These are phyloP conservation scores for Pezicula rhizophila DNA, from an alignment of 2,329 filamentous ascomycete species.

Conservation along the genomic window DNA sequence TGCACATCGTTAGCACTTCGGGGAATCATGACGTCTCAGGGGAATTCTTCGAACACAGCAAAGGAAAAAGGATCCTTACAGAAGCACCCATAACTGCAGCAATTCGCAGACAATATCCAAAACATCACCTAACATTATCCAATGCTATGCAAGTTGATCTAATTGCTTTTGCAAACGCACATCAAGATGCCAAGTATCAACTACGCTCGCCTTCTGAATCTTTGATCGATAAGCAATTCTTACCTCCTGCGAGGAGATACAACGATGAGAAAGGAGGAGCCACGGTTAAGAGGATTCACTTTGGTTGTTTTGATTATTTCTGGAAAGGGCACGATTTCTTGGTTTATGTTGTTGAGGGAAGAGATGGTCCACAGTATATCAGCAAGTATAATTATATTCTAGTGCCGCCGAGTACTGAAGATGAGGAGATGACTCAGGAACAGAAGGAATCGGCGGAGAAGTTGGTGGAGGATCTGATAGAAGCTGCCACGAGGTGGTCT, in stretches of 20 bases:
- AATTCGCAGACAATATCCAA: constrained; percentile 15
- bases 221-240: constrained; percentile 14
- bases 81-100: constrained; percentile 15
- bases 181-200: constrained; percentile 12
- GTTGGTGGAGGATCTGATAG: constrained; percentile 43
- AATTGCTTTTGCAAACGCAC: constrained; percentile 17
- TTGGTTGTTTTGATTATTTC: constrained; percentile 19
- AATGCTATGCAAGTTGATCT: constrained; percentile 7
- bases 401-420: constrained; percentile 1
- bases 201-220: constrained; percentile 6
- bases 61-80: constrained; percentile 15
- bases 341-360: constrained; percentile 17
- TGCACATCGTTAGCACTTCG: constrained; percentile 11
- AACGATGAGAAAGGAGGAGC: constrained; percentile 17
- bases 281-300: constrained; percentile 12
- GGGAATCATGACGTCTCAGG: constrained; percentile 3
- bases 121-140: constrained; percentile 17
- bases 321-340: constrained; percentile 17
- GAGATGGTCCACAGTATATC: constrained; percentile 10
- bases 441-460: constrained; percentile 14
- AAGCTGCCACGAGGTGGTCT: constrained; percentile 48
- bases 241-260: constrained; percentile 19
- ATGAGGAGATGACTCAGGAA: constrained; percentile 6
- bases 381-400: constrained; percentile 16
- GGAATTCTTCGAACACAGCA: constrained; percentile 15